Base-by-base conservation (phyloP, 129 eudicot genomes). In the Rutidosis leptorrhynchoides region DNA sequence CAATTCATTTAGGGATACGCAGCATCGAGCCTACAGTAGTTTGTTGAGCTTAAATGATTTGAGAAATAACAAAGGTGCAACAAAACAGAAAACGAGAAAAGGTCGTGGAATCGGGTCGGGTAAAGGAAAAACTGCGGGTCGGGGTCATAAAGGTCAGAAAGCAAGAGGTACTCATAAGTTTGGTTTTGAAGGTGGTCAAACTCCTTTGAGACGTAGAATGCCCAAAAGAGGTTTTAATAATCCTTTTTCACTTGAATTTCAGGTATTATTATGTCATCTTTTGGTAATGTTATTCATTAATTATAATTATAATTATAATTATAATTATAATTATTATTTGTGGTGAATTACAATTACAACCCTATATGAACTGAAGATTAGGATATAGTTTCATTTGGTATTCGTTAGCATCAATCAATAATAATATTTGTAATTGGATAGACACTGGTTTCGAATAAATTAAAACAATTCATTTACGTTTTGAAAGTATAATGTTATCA, bases 21-120 rank as follows among this genome's bases (percentile, higher is more conserved):
- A 64, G 21, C 61, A 67, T 6, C 78, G 92, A 59, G 82, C 84
- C 32, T 84, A 77, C 46, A 40, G 46, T 78, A 88, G 89, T 74
- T 61, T 88, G 52, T 45, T 92, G 81, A 79, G 87, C 6, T 54
- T 93, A 77, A 93, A 93, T 55, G 96, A 93, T 84, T 70, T 93
- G 85, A 80, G 92, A 65, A 89, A 93, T 56, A 93, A 93, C 70
- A 79, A 81, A 55, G 96, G 98, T 1, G 85, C 98, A 3, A 83
- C 86, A 10, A 76, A 85, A 35, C 95, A 88, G 83, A 93, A 93
- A 82, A 93, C 96, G 25, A 76, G 98, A 51, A 93, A 93, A 81
- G 98, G 98, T 12, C 80, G 98, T 17, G 98, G 98, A n/a, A 93
- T 93, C 48, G 98, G 98, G 73, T 93, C 98, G 57, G 98, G 98